Evolutionary conservation across 176 grass and related monocot genomes (phyloP).

Genomic region (Pontederia crassipes): DNA sequence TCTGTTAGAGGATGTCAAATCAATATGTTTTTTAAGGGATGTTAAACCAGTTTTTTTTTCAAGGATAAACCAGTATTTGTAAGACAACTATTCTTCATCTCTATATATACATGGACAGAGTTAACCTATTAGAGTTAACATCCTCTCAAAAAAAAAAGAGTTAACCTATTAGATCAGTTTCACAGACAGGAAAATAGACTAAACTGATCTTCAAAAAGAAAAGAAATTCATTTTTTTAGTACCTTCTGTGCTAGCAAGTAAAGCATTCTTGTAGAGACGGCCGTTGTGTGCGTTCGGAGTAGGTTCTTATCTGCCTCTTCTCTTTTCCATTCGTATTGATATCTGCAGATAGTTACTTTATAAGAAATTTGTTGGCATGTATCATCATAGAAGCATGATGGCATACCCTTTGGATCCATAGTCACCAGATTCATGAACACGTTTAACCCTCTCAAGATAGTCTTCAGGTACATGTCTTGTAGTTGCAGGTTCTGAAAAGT

Average conservation of each 20-base stretch:
- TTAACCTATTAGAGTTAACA: too few relatives aligned
- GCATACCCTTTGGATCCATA: constrained; percentile 89
- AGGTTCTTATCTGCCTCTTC: constrained; percentile 95
- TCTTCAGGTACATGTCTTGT: constrained; percentile 67
- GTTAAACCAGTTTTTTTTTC: too few relatives aligned
- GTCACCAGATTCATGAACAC: constrained; percentile 70
- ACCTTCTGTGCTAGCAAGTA: constrained; percentile 90
- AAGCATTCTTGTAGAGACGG: constrained; percentile 95
- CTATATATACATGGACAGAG: too few relatives aligned
- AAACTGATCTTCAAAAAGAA: too few relatives aligned
- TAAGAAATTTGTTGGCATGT: constrained; percentile 16
- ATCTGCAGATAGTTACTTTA: constrained; percentile 31
- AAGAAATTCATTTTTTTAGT: not conserved
- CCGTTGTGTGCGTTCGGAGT: constrained; percentile 90
- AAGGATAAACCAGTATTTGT: too few relatives aligned
- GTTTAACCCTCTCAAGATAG: constrained; percentile 87
- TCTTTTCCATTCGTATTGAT: constrained; percentile 96
- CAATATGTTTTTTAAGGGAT: too few relatives aligned
- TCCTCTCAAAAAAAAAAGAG: too few relatives aligned
- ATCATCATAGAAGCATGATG: constrained; percentile 12
- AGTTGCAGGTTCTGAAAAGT: constrained; percentile 42
- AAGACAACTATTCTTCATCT: too few relatives aligned
- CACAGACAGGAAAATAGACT: too few relatives aligned
- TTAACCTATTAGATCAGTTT: too few relatives aligned
- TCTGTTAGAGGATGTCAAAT: too few relatives aligned